phyloP scores from a whole-genome alignment of 163 green algal genomes.

The Coccomyxa subellipsoidea region DNA sequence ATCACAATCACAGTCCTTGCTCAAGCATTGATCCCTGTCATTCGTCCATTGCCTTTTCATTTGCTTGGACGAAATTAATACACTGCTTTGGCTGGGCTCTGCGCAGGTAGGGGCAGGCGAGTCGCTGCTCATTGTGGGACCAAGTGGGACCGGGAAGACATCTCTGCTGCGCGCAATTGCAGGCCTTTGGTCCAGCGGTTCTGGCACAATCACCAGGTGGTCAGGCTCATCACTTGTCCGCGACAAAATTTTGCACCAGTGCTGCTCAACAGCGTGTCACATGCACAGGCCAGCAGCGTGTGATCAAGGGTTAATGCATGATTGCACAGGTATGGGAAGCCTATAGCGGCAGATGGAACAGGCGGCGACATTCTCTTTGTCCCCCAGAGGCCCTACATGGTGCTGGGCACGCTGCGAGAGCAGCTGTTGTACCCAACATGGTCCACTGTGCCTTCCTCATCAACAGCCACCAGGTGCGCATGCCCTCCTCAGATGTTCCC shows the following conservation, averaged over 20 bases:
- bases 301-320: not conserved
- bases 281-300: no score
- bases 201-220: constrained; percentile 52
- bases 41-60: no score
- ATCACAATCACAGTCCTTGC: not conserved
- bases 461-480: not conserved
- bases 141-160: constrained; percentile 91
- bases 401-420: constrained; percentile 86
- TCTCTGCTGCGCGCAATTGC: constrained; percentile 76
- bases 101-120: constrained; percentile 35
- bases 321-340: constrained; percentile 19
- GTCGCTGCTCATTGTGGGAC: constrained; percentile 89
- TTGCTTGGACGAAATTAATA: no score
- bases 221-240: no score
- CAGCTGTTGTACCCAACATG: constrained; percentile 94
- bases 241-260: no score
- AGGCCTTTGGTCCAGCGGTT: constrained; percentile 79
- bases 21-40: not conserved
- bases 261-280: no score
- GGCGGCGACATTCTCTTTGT: constrained; percentile 84
- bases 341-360: constrained; percentile 19
- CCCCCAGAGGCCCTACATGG: constrained; percentile 95
- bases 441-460: constrained; percentile 32
- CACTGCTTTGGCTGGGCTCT: not conserved
- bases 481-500: no score